Conservation (phyloP, 2,329 filamentous ascomycete species). For the Ilyonectria sp. region DNA sequence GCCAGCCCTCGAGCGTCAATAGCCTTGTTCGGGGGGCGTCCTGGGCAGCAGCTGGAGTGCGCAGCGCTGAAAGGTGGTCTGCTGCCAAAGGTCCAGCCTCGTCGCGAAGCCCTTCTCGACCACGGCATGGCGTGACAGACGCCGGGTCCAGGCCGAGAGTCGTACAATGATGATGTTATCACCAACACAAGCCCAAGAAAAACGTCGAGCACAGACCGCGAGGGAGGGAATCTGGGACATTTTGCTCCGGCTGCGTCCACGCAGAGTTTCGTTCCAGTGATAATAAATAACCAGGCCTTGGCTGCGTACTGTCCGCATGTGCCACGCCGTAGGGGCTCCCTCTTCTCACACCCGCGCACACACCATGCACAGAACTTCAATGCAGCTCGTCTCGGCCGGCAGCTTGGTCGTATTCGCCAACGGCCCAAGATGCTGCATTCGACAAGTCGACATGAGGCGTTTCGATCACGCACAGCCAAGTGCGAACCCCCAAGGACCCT, state of each 20-base stretch:
- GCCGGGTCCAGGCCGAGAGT: background rate
- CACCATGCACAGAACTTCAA: background rate
- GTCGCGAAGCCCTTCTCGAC: background rate
- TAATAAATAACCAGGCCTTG: background rate
- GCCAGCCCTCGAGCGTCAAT: background rate
- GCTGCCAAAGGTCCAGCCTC: background rate
- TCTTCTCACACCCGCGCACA: background rate
- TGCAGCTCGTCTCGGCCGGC: background rate
- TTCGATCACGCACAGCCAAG: background rate
- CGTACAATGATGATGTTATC: background rate
- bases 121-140: background rate
- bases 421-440: background rate
- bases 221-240: background rate
- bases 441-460: background rate
- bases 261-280: background rate
- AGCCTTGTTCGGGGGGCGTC: too few species aligned
- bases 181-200: background rate
- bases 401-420: background rate
- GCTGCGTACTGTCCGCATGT: background rate
- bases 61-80: too few species aligned
- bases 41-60: too few species aligned
- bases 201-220: background rate
- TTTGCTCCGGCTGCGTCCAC: background rate
- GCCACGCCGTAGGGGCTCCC: too few species aligned
- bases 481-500: background rate